Base-by-base conservation (phyloP, 768 basidiomycete species). In the Kwoniella sp. region DNA sequence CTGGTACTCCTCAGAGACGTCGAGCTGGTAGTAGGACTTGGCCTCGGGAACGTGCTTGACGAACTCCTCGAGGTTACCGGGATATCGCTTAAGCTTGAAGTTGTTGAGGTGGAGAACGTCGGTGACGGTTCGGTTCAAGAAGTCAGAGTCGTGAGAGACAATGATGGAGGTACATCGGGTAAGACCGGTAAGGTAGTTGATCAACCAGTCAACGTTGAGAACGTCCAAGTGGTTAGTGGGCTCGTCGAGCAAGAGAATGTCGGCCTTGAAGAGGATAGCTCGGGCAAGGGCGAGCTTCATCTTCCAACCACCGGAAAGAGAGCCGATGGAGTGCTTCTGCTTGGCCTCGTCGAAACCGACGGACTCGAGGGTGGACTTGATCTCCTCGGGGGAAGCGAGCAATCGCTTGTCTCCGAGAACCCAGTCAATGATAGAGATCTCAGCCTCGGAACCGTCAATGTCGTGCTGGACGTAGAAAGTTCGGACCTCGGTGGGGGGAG, bases 381-480 rank as follows among this genome's bases (percentile, higher is more conserved):
- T 81, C 80, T 96, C 93, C 66, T 86, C 83, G 81, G 88, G 83
- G 65, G 71, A 65, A 23, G 87, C 91, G 54, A 86, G 85, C 74
- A 96, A 85, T 77, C 94, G 93, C 79, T 87, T 88, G 83, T 96
- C 94, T 64, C 83, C 78, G 68, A 92, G 78, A 71, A 96, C 93
- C 84, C 93, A 96, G 81, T 91, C 83, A 63, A 93, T 86, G 65
- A 96, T 90, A 50, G 92, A 89, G 59, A 90, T 96, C 17, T 91
- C 90, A 67, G 87, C 94, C 82, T 96, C 94, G 79, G 87, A 90
- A 55, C 94, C 94, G 76, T 97, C 94, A 71, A 97, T 96, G 81
- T 97, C 94, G 86, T 97, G 94, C 86, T 95, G 94, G 80, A 97
- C 94, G 83, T 96, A 97, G 88, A 95, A 97, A 68, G 94, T 97